These are phyloP conservation scores for Neospermospora avenae DNA, from an alignment of 2,329 filamentous ascomycete species.

Conservation along the genomic window DNA sequence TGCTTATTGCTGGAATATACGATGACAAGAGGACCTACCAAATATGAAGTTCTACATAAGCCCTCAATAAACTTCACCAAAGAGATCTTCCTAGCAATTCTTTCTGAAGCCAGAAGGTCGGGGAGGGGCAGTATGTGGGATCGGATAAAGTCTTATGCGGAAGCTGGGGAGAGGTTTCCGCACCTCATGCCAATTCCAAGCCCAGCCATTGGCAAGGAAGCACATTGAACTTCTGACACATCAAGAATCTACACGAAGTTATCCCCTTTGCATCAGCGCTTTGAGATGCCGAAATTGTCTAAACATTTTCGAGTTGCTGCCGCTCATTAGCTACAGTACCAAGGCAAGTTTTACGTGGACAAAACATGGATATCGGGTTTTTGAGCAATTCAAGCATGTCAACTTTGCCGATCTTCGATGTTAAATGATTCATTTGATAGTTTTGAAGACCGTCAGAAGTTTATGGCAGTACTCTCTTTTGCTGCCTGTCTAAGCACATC, in stretches of 20 bases:
- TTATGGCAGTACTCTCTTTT: slow-evolving; percentile 36
- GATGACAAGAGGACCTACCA: neutral
- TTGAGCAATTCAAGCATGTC: too few species aligned
- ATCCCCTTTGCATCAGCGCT: too few species aligned
- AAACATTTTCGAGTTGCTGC: too few species aligned
- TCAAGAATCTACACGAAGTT: too few species aligned
- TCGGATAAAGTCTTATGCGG: slow-evolving; percentile 8
- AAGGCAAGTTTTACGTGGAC: too few species aligned
- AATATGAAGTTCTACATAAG: neutral
- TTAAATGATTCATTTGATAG: too few species aligned
- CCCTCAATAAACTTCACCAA: neutral
- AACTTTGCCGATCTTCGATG: too few species aligned
- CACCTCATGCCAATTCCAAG: neutral
- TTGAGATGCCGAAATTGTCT: too few species aligned
- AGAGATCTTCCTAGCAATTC: neutral
- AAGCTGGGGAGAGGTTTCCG: neutral
- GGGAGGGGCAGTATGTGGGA: neutral
- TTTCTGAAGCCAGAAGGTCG: neutral
- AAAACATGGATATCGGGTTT: too few species aligned
- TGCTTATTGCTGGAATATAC: neutral
- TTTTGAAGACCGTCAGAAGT: too few species aligned
- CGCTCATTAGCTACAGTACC: too few species aligned
- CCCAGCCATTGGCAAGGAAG: neutral
- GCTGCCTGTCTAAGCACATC: slow-evolving; percentile 34
- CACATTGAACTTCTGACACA: too few species aligned